A percentile compares a stretch with the other conserved stretches of the same genome.
Evolutionary conservation across 257 asterid genomes (phyloP).

Genomic region (Cruciata laevipes): DNA sequence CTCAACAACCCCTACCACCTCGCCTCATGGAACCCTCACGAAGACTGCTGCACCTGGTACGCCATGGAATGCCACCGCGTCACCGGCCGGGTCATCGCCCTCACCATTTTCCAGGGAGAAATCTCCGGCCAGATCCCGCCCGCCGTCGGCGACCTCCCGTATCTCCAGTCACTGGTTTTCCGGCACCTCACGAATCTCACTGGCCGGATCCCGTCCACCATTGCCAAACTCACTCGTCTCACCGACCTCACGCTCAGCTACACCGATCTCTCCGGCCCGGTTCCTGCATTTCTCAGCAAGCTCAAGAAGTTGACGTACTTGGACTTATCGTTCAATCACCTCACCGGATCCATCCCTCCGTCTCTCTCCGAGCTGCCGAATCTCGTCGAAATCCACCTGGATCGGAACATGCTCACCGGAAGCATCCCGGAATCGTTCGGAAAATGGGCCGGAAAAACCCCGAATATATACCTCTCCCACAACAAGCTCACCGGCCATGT

Average conservation of each 20-base stretch:
- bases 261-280: conserved; percentile 22
- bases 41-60: conserved; percentile 57
- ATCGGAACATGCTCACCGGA: not conserved
- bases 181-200: conserved; percentile 31
- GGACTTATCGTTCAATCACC: conserved; percentile 5
- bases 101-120: conserved; percentile 24
- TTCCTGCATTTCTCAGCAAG: conserved; percentile 5
- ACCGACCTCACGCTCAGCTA: conserved; percentile 15
- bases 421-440: conserved; percentile 18
- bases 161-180: conserved; percentile 24
- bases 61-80: conserved; percentile 31
- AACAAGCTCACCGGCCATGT: conserved; percentile 49
- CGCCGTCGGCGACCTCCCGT: conserved; percentile 36
- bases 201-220: conserved; percentile 38
- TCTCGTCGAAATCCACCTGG: conserved; percentile 8
- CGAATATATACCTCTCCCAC: conserved; percentile 41
- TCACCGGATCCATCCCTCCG: conserved; percentile 21
- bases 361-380: conserved; percentile 31
- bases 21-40: conserved; percentile 44
- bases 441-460: conserved; percentile 15
- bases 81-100: conserved; percentile 34
- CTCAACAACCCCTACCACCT: conserved; percentile 40
- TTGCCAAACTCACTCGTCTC: conserved; percentile 33
- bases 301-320: conserved; percentile 21
- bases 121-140: conserved; percentile 47